Conservation (phyloP, 176 grass and related monocot genomes). For the Guadua angustifolia region DNA sequence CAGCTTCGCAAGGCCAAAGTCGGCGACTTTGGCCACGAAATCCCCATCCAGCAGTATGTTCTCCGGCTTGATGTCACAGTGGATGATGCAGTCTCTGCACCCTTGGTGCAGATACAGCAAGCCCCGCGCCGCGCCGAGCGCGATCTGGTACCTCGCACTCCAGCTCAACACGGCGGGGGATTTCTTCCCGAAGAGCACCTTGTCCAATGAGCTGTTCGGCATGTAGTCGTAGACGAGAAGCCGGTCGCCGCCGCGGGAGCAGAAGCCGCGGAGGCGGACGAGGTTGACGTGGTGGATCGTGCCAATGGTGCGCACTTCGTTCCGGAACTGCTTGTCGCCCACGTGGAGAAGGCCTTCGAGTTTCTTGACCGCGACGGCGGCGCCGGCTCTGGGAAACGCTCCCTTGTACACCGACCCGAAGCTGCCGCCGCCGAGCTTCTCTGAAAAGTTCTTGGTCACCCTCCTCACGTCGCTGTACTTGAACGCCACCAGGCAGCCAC, state of each 20-base stretch:
- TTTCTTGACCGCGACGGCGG: slow-evolving; percentile 50
- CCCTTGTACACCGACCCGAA: slow-evolving; percentile 66
- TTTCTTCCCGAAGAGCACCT: slow-evolving; percentile 37
- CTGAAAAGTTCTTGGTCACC: slow-evolving; percentile 57
- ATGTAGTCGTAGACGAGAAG: slow-evolving; percentile 62
- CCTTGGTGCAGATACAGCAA: slow-evolving; percentile 55
- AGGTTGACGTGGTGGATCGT: slow-evolving; percentile 60
- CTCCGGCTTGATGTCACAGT: slow-evolving; percentile 59
- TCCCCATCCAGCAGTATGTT: slow-evolving; percentile 50
- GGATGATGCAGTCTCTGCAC: slow-evolving; percentile 56
- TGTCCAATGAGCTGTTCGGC: slow-evolving; percentile 52
- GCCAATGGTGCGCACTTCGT: slow-evolving; percentile 58
- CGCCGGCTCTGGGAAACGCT: not conserved
- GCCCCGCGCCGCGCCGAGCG: slow-evolving; percentile 45
- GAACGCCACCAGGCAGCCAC: slow-evolving; percentile 39
- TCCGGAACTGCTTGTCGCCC: slow-evolving; percentile 62
- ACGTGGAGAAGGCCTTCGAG: slow-evolving; percentile 34
- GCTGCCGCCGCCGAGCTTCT: slow-evolving; percentile 52
- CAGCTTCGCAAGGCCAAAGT: slow-evolving; percentile 47
- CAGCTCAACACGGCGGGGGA: slow-evolving; percentile 33
- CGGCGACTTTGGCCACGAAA: slow-evolving; percentile 44
- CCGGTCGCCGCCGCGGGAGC: slow-evolving; percentile 20
- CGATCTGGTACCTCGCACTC: slow-evolving; percentile 44
- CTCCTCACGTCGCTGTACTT: slow-evolving; percentile 39
- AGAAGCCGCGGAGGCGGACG: slow-evolving; percentile 56